These are phyloP conservation scores for Irineochytrium annulatum DNA, from an alignment of 192 early-diverging fungal species.

Conservation along the genomic window DNA sequence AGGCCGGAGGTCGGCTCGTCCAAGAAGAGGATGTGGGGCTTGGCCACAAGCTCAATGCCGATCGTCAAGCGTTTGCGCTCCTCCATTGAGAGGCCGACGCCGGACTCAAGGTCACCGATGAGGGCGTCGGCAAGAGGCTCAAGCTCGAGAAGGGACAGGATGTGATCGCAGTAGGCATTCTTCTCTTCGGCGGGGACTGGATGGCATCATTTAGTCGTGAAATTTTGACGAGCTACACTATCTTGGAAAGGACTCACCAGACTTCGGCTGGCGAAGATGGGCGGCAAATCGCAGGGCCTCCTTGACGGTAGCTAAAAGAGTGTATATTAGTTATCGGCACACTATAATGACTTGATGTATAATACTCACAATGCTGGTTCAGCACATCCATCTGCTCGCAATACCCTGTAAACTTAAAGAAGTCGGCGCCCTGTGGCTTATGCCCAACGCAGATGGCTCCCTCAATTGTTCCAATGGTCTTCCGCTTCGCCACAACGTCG, in stretches of 20 bases:
- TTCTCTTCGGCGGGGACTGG: slow-evolving; percentile 67
- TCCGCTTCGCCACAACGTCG: slow-evolving; percentile 41
- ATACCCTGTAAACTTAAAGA: slow-evolving; percentile 48
- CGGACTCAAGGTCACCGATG: slow-evolving; percentile 68
- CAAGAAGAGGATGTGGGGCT: slow-evolving; percentile 84
- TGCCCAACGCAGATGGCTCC: slow-evolving; percentile 54
- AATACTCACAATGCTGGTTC: slow-evolving; percentile 45
- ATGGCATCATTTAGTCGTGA: too few relatives aligned
- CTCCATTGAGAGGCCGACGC: slow-evolving; percentile 76
- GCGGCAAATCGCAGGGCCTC: slow-evolving; percentile 72
- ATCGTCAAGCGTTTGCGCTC: slow-evolving; percentile 89
- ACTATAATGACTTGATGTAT: not conserved
- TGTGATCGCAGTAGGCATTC: slow-evolving; percentile 69
- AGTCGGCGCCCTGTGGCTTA: slow-evolving; percentile 17
- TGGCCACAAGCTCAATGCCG: slow-evolving; percentile 78
- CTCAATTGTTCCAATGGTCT: slow-evolving; percentile 52
- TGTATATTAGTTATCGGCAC: not conserved
- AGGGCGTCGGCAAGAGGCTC: slow-evolving; percentile 66
- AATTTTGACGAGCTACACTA: too few relatives aligned
- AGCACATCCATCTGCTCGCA: slow-evolving; percentile 84
- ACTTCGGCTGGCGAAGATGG: slow-evolving; percentile 38
- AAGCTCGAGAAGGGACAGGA: slow-evolving; percentile 73
- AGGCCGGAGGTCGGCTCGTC: slow-evolving; percentile 82
- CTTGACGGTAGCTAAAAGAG: slow-evolving; percentile 51
- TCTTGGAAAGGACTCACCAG: too few relatives aligned